Evolutionary conservation across 1,139 yeast genomes (phyloP).

Genomic region (Zhuliangozyma blackwelliae): DNA sequence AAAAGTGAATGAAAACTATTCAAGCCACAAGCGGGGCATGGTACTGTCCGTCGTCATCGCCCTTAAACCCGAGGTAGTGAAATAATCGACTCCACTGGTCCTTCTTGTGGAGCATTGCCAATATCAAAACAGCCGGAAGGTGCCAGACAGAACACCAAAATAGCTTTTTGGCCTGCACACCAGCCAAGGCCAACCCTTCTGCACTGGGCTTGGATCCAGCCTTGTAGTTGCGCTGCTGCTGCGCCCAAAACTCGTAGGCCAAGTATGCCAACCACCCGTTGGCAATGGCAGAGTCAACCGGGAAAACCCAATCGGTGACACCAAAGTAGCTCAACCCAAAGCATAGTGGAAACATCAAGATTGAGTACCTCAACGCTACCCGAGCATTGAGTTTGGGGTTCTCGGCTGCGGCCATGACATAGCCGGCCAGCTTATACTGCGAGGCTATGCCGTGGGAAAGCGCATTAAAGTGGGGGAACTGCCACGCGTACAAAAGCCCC

Average conservation of each 20-base stretch:
- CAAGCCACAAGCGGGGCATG: too few relatives aligned
- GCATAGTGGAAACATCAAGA: conserved; percentile 91
- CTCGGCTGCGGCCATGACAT: conserved; percentile 93
- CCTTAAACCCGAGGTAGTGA: conserved; percentile 14
- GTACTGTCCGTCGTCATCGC: too few relatives aligned
- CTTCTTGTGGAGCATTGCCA: conserved; percentile 92
- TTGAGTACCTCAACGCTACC: conserved; percentile 83
- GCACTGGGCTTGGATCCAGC: conserved; percentile 35
- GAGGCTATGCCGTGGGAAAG: conserved; percentile 82
- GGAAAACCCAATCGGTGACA: conserved; percentile 79
- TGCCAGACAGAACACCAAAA: conserved; percentile 97
- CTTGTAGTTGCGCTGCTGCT: conserved; percentile 57
- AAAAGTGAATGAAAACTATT: too few relatives aligned
- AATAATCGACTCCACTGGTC: conserved; percentile 88
- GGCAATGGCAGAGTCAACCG: conserved; percentile 71
- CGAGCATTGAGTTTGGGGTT: conserved; percentile 91
- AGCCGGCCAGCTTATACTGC: conserved; percentile 90
- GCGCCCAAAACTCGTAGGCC: conserved; percentile 82
- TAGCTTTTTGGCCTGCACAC: conserved; percentile 69
- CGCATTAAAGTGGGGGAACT: conserved; percentile 95
- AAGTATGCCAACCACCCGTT: conserved; percentile 84
- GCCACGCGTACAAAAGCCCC: conserved; percentile 92
- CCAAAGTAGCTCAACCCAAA: conserved; percentile 74
- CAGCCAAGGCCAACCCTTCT: conserved; percentile 57
- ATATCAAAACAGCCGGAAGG: conserved; percentile 78